Evolutionary conservation across 208 protist species (phyloP).

Genomic region (Wallacemonas sp.): DNA sequence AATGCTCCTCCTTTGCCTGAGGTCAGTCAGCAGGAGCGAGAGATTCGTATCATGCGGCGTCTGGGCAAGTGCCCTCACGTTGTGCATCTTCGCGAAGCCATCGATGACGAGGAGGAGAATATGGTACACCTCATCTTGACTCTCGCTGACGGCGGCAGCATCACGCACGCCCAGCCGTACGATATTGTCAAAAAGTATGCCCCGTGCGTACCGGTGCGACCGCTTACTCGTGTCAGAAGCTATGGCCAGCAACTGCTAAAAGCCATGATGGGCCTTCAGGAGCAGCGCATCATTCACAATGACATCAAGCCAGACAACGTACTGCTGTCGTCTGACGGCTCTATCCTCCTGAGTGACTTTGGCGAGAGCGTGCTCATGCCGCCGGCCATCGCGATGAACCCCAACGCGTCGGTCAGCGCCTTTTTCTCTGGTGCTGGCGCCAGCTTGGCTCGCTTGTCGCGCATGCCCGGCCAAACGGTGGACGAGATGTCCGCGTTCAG

Average conservation of each 20-base stretch:
- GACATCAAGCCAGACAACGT: slow-evolving; percentile 78
- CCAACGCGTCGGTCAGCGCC: slow-evolving; percentile 2
- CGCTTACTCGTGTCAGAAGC: slow-evolving; percentile 27
- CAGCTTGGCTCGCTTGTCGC: slow-evolving; percentile 15
- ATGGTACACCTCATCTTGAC: slow-evolving; percentile 74
- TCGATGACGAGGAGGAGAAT: slow-evolving; percentile 92
- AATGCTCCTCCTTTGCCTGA: neutral
- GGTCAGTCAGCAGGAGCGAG: slow-evolving; percentile 34
- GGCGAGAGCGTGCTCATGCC: slow-evolving; percentile 34
- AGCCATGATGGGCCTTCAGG: slow-evolving; percentile 46
- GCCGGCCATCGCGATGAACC: neutral
- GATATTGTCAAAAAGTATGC: slow-evolving; percentile 17
- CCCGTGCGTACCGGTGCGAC: slow-evolving; percentile 36
- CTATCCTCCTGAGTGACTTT: slow-evolving; percentile 50
- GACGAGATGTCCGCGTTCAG: neutral
- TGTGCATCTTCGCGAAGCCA: slow-evolving; percentile 91
- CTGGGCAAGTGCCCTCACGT: slow-evolving; percentile 89
- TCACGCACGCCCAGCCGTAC: slow-evolving; percentile 35
- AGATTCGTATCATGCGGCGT: slow-evolving; percentile 95
- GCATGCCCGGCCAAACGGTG: neutral
- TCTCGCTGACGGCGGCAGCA: slow-evolving; percentile 37
- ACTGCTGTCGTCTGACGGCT: slow-evolving; percentile 30
- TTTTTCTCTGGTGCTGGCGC: slow-evolving; percentile 10
- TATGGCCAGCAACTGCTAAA: slow-evolving; percentile 45
- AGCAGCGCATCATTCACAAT: slow-evolving; percentile 50